Evolutionary conservation across 148 eudicot genomes (phyloP), one percentile per base, ranked within the genome.

Genomic region (Limonium bicolor): DNA sequence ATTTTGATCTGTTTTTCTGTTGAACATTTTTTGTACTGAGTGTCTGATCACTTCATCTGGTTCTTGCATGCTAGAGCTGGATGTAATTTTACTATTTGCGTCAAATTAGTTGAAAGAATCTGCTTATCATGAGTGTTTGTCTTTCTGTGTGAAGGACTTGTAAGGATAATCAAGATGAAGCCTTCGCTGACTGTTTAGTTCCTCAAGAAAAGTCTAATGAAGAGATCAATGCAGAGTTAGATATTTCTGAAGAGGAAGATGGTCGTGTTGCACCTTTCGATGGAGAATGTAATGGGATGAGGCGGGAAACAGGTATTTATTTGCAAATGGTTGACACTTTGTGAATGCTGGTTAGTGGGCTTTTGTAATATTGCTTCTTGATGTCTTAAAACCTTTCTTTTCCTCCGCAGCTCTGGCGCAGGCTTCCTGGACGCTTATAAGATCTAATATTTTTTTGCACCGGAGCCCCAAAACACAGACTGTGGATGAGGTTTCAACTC

Each of bases 121-220:
- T n/a, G n/a, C n/a, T n/a, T n/a, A 30, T 14, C 5, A 48, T n/a
- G 12, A 38, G 24, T 28, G 28, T 56, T 59, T 40, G 40, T 27
- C 54, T 48, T 50, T 23, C 51, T 14, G 51, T 29, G 14, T 64
- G 49, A 54, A 90, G 97, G 99, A 75, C 72, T 56, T 90, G 99
- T 64, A 77, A 73, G 68, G 95, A 90, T 60, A 90, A 84, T 54
- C 59, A 58, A 58, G 93, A 84, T 65, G 64, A 69, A 66, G 70
- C 61, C 31, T 90, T 77, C 59, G 87, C 85, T 50, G 77, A 77
- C 53, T 90, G 99, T 74, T 76, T 78, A 25, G 71, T 80, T 54
- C 88, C 85, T 4, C 99, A 90, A 75, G 95, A 80, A 76, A 90
- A 72, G 69, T 77, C 95, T 41, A 76, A 84, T 73, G 59, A 84